phyloP scores from a whole-genome alignment of 2,329 filamentous ascomycete genomes.

The Claviceps sorghi region DNA sequence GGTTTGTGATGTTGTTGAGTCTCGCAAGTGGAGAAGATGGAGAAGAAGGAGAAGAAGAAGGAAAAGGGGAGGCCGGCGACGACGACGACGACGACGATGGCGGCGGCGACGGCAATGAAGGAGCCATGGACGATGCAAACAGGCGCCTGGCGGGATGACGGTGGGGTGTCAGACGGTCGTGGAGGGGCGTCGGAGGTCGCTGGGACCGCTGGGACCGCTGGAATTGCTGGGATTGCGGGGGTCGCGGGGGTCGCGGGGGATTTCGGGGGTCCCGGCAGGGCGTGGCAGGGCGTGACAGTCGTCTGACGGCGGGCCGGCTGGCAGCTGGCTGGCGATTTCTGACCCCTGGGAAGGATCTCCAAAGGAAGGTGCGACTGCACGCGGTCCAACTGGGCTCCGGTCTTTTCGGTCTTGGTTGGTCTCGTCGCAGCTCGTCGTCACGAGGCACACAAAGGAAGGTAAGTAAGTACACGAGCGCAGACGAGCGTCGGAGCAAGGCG shows the following conservation, averaged over 20 bases:
- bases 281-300: no score
- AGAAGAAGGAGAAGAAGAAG: conserved; percentile 14
- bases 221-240: neutral
- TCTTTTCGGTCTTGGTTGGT: conserved; percentile 2
- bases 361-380: neutral
- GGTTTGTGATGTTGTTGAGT: conserved; percentile 48
- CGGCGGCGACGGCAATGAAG: conserved; percentile 13
- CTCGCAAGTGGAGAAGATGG: conserved; percentile 35
- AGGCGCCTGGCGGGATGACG: neutral
- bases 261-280: no score
- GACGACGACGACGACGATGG: conserved; percentile 2
- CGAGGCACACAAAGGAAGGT: no score
- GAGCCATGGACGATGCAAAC: conserved; percentile 5
- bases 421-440: conserved; percentile 1
- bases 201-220: neutral
- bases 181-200: neutral
- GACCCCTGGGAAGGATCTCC: neutral
- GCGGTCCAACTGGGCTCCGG: neutral
- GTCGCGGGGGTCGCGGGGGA: neutral
- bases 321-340: neutral
- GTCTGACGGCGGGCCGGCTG: no score
- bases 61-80: conserved; percentile 11
- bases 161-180: neutral
- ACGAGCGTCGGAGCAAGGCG: no score
- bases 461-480: neutral